Evolutionary conservation across 306 rosid species (phyloP).

Genomic region (Quercus agrifolia): DNA sequence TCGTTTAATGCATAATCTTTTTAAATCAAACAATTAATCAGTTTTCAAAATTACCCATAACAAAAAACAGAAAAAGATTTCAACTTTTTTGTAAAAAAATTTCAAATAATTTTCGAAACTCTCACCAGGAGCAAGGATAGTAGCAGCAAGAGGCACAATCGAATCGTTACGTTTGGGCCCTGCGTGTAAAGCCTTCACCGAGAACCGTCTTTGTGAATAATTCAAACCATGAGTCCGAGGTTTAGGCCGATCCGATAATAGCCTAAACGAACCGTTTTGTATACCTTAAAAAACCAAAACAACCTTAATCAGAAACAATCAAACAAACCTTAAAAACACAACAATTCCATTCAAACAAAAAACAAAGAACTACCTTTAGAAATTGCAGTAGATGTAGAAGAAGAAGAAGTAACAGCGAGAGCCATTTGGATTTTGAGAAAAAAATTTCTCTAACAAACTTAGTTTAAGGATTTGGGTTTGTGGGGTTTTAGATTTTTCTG

Average conservation of each 20-base stretch:
- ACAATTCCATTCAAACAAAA: background rate
- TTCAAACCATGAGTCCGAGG: slow-evolving; percentile 20
- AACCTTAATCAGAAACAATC: background rate
- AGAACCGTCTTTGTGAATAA: slow-evolving; percentile 34
- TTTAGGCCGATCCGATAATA: slow-evolving; percentile 19
- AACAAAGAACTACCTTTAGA: slow-evolving; percentile 49
- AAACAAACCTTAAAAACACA: background rate
- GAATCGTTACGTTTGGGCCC: slow-evolving; percentile 49
- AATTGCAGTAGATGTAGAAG: slow-evolving; percentile 42
- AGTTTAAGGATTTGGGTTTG: too few relatives aligned
- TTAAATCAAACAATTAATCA: too few relatives aligned
- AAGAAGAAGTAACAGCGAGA: slow-evolving; percentile 48
- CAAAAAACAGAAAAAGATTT: too few relatives aligned
- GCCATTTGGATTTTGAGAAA: slow-evolving; percentile 44
- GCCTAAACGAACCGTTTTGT: slow-evolving; percentile 38
- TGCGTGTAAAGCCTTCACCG: slow-evolving; percentile 42
- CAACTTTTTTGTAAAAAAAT: too few relatives aligned
- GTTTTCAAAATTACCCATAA: too few relatives aligned
- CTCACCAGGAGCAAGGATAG: slow-evolving; percentile 45
- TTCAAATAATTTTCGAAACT: too few relatives aligned
- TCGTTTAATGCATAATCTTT: too few relatives aligned
- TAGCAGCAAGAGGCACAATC: slow-evolving; percentile 45
- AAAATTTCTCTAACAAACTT: background rate
- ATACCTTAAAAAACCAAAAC: slow-evolving; percentile 39
- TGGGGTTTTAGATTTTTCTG: too few relatives aligned